These are phyloP conservation scores for Thraustochytrium striatum DNA, from an alignment of 352 stramenopile species.

Conservation along the genomic window DNA sequence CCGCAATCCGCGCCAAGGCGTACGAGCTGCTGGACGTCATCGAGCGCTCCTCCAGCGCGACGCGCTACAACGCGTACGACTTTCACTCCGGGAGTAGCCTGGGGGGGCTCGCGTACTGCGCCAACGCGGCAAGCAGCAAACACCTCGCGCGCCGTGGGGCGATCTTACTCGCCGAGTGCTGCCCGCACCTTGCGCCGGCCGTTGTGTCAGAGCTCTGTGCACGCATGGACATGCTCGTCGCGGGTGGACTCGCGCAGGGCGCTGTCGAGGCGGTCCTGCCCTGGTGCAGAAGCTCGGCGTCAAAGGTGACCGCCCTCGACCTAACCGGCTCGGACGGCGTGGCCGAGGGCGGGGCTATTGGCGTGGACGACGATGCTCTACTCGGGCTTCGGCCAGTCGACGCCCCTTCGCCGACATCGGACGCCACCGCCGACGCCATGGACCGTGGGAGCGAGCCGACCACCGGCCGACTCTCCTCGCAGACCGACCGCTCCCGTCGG, in stretches of 20 bases:
- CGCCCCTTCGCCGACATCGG: no score
- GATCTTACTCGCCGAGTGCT: slow-evolving; percentile 6
- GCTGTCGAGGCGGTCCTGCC: background rate
- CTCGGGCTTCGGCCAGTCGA: no score
- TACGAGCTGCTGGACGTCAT: slow-evolving; percentile 33
- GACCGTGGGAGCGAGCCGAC: no score
- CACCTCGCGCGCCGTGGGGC: background rate
- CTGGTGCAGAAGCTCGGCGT: background rate
- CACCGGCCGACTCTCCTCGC: no score
- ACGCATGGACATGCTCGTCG: background rate
- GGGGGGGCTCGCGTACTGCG: background rate
- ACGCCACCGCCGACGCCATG: no score
- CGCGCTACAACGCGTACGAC: background rate
- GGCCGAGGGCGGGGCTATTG: no score
- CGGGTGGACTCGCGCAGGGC: background rate
- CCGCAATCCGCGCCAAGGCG: background rate
- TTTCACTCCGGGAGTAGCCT: slow-evolving; percentile 10
- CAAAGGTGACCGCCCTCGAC: background rate
- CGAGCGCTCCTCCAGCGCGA: background rate
- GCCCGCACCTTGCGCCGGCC: background rate
- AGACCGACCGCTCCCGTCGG: no score
- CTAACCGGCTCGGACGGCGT: no score
- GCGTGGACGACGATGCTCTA: no score
- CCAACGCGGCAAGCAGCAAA: background rate
- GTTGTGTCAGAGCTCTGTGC: background rate